These are phyloP conservation scores for Clarireedia homoeocarpa DNA, from an alignment of 2,329 filamentous ascomycete genomes.

Conservation along the genomic window DNA sequence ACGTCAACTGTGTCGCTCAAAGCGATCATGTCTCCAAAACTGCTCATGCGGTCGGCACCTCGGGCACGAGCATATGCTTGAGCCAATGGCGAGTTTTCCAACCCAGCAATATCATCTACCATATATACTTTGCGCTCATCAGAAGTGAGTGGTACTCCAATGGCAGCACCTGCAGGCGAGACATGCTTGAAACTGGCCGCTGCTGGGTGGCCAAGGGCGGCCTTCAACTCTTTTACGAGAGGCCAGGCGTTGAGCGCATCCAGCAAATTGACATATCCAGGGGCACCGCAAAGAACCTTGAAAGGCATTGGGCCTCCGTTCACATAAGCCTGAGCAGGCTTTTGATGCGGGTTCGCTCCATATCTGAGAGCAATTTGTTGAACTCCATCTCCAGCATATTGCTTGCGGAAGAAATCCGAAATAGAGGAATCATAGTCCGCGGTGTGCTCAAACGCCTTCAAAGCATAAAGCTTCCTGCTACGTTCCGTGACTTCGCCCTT, in stretches of 20 bases:
- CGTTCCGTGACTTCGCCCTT: slow-evolving; percentile 77
- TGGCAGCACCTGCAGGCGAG: slow-evolving; percentile 90
- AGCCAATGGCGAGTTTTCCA: slow-evolving; percentile 78
- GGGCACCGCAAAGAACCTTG: slow-evolving; percentile 82
- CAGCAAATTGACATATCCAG: slow-evolving; percentile 95
- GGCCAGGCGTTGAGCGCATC: slow-evolving; percentile 97
- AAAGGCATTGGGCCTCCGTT: slow-evolving; percentile 74
- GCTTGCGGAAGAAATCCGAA: slow-evolving; percentile 93
- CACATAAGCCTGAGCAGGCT: slow-evolving; percentile 82
- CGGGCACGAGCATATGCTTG: slow-evolving; percentile 94
- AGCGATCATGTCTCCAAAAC: slow-evolving; percentile 94
- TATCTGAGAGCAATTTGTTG: slow-evolving; percentile 86
- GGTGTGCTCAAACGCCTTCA: slow-evolving; percentile 98
- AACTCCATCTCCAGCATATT: slow-evolving; percentile 79
- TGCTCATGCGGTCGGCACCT: slow-evolving; percentile 96
- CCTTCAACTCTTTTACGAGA: slow-evolving; percentile 90
- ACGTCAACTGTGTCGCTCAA: slow-evolving; percentile 86
- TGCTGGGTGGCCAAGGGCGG: slow-evolving; percentile 78
- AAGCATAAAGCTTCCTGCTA: slow-evolving; percentile 80
- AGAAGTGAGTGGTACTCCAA: slow-evolving; percentile 77
- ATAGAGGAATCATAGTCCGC: slow-evolving; percentile 95
- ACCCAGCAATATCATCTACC: slow-evolving; percentile 86
- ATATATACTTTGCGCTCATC: slow-evolving; percentile 97
- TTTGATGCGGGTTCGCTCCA: slow-evolving; percentile 96
- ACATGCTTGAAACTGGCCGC: slow-evolving; percentile 99